Conservation (phyloP, 1,139 yeast species). For the Geotrichum reessii region DNA sequence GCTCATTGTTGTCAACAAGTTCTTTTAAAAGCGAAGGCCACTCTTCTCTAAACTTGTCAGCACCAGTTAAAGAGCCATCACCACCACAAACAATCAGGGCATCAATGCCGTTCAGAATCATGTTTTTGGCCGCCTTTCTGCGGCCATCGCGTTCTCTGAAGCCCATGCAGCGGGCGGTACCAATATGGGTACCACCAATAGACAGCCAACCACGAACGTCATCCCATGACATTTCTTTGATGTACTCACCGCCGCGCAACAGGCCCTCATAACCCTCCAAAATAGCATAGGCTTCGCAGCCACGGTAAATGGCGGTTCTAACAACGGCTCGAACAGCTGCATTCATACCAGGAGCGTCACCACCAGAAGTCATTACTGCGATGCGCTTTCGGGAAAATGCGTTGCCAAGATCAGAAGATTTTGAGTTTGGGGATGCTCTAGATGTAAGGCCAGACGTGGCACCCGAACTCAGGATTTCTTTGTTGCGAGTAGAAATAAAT, state of each 20-base stretch:
- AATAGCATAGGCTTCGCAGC: constrained; percentile 89
- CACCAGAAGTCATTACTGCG: constrained; percentile 97
- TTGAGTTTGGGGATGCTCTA: constrained; percentile 3
- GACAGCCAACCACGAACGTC: constrained; percentile 91
- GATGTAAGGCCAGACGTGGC: not conserved
- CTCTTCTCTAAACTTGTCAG: constrained; percentile 85
- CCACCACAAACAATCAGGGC: constrained; percentile 98
- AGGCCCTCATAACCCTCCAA: constrained; percentile 95
- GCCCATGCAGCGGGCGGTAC: constrained; percentile 88
- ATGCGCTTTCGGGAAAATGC: constrained; percentile 40
- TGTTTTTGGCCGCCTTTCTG: constrained; percentile 71
- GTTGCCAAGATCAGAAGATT: constrained; percentile 30
- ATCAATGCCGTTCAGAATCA: constrained; percentile 85
- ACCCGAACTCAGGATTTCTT: constrained; percentile 7
- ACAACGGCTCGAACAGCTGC: constrained; percentile 93
- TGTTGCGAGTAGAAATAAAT: constrained; percentile 11
- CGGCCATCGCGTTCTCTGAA: constrained; percentile 84
- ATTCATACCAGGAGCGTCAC: constrained; percentile 98
- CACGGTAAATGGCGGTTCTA: constrained; percentile 77
- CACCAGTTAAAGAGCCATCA: constrained; percentile 97
- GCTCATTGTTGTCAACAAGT: constrained; percentile 48
- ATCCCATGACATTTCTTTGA: constrained; percentile 79
- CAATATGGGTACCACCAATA: constrained; percentile 91
- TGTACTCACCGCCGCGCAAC: constrained; percentile 70
- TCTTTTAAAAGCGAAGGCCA: constrained; percentile 87